These are phyloP conservation scores for Echinosophora koreensis DNA, from an alignment of 306 rosid genomes.

Conservation along the genomic window DNA sequence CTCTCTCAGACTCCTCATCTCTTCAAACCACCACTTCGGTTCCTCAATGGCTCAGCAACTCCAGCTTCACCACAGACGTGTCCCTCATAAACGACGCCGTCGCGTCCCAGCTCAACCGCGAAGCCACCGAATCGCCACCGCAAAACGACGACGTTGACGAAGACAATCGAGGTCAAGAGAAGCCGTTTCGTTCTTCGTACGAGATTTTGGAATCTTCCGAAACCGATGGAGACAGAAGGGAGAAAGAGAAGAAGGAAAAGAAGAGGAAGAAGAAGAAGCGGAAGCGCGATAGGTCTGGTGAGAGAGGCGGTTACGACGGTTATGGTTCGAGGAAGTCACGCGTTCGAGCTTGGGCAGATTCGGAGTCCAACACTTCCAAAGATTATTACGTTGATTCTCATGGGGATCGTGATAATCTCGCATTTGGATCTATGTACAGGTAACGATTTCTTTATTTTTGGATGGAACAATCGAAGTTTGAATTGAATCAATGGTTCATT, in stretches of 20 bases:
- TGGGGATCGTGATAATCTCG: conserved; percentile 85
- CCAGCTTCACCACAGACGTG: conserved; percentile 84
- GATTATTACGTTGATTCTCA: conserved; percentile 83
- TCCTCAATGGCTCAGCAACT: conserved; percentile 78
- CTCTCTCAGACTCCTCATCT: conserved; percentile 50
- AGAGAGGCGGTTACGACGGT: conserved; percentile 55
- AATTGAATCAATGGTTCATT: conserved; percentile 8
- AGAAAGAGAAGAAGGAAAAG: conserved; percentile 40
- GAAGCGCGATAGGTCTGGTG: conserved; percentile 57
- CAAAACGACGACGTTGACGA: conserved; percentile 43
- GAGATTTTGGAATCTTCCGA: conserved; percentile 81
- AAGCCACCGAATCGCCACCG: conserved; percentile 32
- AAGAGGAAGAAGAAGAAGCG: conserved; percentile 63
- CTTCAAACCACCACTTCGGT: conserved; percentile 37
- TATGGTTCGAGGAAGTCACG: conserved; percentile 74
- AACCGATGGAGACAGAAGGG: conserved; percentile 57
- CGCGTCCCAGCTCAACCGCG: conserved; percentile 30
- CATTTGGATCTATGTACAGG: conserved; percentile 82
- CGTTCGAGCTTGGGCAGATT: conserved; percentile 82
- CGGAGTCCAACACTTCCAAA: conserved; percentile 60
- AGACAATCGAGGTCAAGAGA: conserved; percentile 27
- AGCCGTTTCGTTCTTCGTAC: conserved; percentile 51
- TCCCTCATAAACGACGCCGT: conserved; percentile 57
- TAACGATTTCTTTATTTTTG: conserved; percentile 8
- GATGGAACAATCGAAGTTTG: background rate